Percentiles rank a stretch among this genome's conserved stretches.
Evolutionary conservation across 371 early-diverging fungal species (phyloP).

Genomic region (Rozella allomycis): DNA sequence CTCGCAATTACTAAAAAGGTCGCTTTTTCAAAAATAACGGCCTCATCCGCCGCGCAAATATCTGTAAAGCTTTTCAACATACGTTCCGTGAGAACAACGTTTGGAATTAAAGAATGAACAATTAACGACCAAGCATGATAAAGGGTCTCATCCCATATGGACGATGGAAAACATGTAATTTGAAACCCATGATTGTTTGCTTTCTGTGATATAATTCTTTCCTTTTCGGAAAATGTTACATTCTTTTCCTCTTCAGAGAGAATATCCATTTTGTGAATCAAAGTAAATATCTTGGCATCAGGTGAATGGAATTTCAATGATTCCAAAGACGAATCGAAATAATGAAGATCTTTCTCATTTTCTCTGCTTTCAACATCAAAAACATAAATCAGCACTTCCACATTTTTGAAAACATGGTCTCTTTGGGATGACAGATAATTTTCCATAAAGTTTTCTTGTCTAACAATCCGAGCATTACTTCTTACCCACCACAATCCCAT

Average conservation of each 20-base stretch:
- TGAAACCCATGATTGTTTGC: constrained; percentile 26
- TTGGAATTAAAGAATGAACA: constrained; percentile 79
- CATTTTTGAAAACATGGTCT: constrained; percentile 84
- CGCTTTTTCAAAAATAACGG: constrained; percentile 75
- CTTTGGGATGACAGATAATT: constrained; percentile 75
- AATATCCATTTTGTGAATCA: constrained; percentile 92
- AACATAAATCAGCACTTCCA: constrained; percentile 91
- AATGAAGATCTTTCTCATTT: constrained; percentile 63
- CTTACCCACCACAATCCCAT: constrained; percentile 43
- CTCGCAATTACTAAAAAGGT: constrained; percentile 84
- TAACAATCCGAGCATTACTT: constrained; percentile 6
- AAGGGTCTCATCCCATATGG: constrained; percentile 88
- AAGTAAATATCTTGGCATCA: constrained; percentile 76
- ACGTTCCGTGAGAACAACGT: constrained; percentile 51
- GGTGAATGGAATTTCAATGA: constrained; percentile 54
- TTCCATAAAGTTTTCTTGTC: constrained; percentile 89
- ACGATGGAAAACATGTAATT: constrained; percentile 56
- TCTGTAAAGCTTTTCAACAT: constrained; percentile 51
- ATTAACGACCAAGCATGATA: constrained; percentile 93
- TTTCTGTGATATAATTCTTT: background rate
- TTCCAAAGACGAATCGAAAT: constrained; percentile 70
- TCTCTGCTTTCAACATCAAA: constrained; percentile 88
- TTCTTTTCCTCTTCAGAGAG: constrained; percentile 52
- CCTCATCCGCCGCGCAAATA: constrained; percentile 76
- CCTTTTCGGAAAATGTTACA: constrained; percentile 1